A percentile compares a stretch with the other conserved stretches of the same genome.
Conservation (phyloP, 2,329 filamentous ascomycete genomes). For the Mycosphaerella sp. region DNA sequence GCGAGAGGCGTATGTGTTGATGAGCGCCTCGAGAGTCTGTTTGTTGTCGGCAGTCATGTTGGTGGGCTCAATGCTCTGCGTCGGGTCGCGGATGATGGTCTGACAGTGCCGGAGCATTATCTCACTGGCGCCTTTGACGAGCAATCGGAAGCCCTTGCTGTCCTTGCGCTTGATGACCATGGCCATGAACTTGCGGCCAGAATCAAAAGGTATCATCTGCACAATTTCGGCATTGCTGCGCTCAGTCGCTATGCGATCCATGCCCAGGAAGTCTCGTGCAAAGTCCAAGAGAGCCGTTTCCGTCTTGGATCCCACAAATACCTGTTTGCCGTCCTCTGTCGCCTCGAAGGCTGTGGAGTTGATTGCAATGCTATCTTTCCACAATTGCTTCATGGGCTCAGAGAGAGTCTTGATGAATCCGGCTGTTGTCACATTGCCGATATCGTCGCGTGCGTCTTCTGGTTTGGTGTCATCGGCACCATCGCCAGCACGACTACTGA, state of each 20-base stretch:
- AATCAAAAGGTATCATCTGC: constrained; percentile 57
- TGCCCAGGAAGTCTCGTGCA: constrained; percentile 58
- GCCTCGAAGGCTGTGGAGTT: constrained; percentile 67
- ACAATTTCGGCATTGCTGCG: constrained; percentile 56
- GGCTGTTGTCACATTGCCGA: constrained; percentile 46
- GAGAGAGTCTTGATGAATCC: constrained; percentile 52
- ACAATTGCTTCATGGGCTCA: constrained; percentile 48
- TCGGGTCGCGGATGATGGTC: constrained; percentile 53
- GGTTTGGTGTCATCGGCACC: constrained; percentile 22
- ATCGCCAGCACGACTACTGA: constrained; percentile 41
- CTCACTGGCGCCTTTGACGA: constrained; percentile 49
- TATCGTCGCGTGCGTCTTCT: constrained; percentile 32
- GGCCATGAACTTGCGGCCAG: constrained; percentile 63
- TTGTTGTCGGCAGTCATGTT: constrained; percentile 53
- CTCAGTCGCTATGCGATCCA: constrained; percentile 56
- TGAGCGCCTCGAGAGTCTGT: constrained; percentile 57
- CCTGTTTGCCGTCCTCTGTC: constrained; percentile 52
- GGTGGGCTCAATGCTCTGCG: constrained; percentile 49
- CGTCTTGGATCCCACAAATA: constrained; percentile 70
- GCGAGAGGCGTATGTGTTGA: constrained; percentile 69
- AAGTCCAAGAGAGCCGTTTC: constrained; percentile 70
- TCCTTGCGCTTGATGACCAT: constrained; percentile 53
- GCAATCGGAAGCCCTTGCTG: constrained; percentile 50
- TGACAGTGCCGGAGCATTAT: constrained; percentile 46
- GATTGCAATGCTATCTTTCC: constrained; percentile 59